Evolutionary conservation across 805 yeast genomes (phyloP).

Genomic region (Hermanozyma aechmeae): DNA sequence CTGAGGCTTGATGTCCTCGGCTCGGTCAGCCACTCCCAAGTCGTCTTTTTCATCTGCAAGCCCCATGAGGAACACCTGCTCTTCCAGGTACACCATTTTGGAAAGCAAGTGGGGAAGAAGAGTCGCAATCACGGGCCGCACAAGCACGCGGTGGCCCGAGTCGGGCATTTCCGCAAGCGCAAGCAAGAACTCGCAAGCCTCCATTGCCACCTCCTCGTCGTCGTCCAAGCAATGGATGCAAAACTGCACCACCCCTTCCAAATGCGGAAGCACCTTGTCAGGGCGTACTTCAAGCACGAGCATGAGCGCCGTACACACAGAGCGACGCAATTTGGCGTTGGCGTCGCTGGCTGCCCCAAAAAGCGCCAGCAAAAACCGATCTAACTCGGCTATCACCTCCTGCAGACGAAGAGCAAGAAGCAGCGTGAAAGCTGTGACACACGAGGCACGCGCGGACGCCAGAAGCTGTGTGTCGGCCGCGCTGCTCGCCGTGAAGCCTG

Average conservation of each 20-base stretch:
- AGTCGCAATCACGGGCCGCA: conserved; percentile 47
- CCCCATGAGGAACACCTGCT: conserved; percentile 59
- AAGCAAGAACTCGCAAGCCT: conserved; percentile 87
- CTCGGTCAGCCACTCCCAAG: conserved; percentile 68
- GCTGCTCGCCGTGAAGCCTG: too few relatives aligned
- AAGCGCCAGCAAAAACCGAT: conserved; percentile 52
- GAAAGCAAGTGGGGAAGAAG: conserved; percentile 72
- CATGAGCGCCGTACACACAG: conserved; percentile 71
- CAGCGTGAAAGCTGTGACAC: conserved; percentile 68
- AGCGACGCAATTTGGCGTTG: conserved; percentile 52
- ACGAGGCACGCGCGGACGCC: conserved; percentile 52
- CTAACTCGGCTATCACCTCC: conserved; percentile 53
- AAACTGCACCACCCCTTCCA: conserved; percentile 79
- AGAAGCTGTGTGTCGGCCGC: neutral
- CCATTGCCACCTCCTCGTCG: conserved; percentile 73
- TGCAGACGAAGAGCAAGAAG: conserved; percentile 65
- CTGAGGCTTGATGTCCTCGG: conserved; percentile 80
- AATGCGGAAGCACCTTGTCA: conserved; percentile 69
- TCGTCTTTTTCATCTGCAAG: conserved; percentile 66
- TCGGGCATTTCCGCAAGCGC: conserved; percentile 42
- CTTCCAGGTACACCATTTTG: conserved; percentile 84
- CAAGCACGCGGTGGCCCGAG: conserved; percentile 16
- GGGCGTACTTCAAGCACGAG: conserved; percentile 67
- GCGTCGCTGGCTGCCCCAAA: conserved; percentile 62
- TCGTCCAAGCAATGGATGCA: conserved; percentile 62